Base-by-base conservation (phyloP, 2,329 filamentous ascomycete genomes). In the Nothomitra cinnamomea region DNA sequence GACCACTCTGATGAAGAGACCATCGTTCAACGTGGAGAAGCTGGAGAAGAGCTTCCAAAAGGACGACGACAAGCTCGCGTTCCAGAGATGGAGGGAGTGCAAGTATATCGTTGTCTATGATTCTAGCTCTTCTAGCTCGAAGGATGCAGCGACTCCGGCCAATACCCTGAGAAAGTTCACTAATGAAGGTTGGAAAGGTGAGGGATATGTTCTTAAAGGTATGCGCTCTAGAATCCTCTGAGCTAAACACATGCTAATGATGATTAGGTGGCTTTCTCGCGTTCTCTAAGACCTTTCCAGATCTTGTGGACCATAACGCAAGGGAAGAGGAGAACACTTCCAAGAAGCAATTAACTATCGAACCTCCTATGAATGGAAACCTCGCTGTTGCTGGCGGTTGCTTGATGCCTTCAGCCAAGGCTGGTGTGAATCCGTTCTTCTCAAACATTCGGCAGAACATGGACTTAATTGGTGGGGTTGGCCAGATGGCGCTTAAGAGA, bases 391-490 rank as follows among this genome's bases (percentile, higher is more conserved):
- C 88, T 55, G 92, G 90, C 55, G 90, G 90, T 5, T 94, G 94
- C 57, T 78, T 80, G 56, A 80, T 96, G 65, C 92, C 92, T 1
- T 71, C 72, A 40, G 75, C 78, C 0, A 75, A 79, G 58, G 80
- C 80, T 56, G 78, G 79, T 0, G 75, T 80, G 0, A 94, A 94
- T 61, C 89, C 90, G 0, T 96, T 98, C 70, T 96, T 96, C 66
- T 81, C 82, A 57, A 96, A 95, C 58, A 96, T 98, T 60, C 81
- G 92, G 43, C 92, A 96, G 65, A 95, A 96, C 58, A 90, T 94
- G 79, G 92, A 96, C 63, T 73, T 98, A 17, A 83, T 94, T 32
- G 88, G 87, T 59, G 92, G 92, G 19, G 90, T 96, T 10, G 92
- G 92, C 0, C 89, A 94, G 61, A 80, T 82, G 58, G 64, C 77